phyloP scores from a whole-genome alignment of 2,329 filamentous ascomycete genomes.

The Fusarium siculi region DNA sequence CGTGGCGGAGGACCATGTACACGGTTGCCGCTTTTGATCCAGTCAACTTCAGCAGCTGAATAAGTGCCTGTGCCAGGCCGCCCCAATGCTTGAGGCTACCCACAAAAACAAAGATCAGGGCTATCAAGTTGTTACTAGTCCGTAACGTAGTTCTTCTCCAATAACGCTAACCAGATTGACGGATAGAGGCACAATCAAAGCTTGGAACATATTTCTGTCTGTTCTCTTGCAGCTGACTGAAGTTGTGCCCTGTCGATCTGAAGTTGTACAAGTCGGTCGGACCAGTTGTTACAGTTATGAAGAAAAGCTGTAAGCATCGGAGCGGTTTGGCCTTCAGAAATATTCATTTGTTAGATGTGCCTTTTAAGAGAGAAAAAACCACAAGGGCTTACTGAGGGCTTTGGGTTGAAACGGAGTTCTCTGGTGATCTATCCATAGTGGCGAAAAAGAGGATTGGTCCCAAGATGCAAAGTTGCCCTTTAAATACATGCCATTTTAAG shows the following conservation, averaged over 20 bases:
- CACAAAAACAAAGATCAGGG: neutral
- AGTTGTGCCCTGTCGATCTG: too few relatives aligned
- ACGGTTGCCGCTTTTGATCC: too few relatives aligned
- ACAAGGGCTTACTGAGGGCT: fast-evolving
- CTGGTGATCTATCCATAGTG: neutral
- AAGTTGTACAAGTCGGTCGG: neutral
- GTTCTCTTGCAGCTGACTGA: neutral
- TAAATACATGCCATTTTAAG: fast-evolving
- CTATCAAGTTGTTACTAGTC: neutral
- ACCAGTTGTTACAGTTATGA: neutral
- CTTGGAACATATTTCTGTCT: fast-evolving
- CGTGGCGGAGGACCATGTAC: too few relatives aligned
- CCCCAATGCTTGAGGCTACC: fast-evolving
- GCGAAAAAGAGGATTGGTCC: fast-evolving
- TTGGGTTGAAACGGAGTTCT: neutral
- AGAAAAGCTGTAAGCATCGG: neutral
- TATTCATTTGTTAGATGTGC: fast-evolving
- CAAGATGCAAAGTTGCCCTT: neutral
- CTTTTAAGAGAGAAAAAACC: fast-evolving
- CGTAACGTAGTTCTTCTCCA: too few relatives aligned
- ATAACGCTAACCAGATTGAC: neutral
- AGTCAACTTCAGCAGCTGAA: neutral
- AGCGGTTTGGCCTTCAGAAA: fast-evolving
- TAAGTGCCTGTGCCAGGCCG: too few relatives aligned
- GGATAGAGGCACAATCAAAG: neutral